Conservation (phyloP, 805 yeast genomes). For the Candida odintsovae region DNA sequence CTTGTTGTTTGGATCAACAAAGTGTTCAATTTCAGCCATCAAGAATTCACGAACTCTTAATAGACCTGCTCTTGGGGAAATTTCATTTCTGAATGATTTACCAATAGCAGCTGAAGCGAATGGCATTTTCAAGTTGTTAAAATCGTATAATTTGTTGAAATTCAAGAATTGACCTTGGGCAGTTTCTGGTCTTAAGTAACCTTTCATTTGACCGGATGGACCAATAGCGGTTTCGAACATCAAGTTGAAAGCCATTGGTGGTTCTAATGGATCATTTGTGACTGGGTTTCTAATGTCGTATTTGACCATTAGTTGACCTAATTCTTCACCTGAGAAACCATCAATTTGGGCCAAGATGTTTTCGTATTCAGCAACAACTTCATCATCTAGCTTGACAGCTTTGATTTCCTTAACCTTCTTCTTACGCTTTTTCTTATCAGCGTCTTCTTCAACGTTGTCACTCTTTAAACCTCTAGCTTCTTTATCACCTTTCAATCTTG, state of each 20-base stretch:
- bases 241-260: slow-evolving; percentile 92
- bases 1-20: slow-evolving; percentile 89
- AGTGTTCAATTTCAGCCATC: slow-evolving; percentile 99
- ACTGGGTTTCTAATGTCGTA: slow-evolving; percentile 87
- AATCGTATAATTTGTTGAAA: slow-evolving; percentile 88
- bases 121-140: slow-evolving; percentile 95
- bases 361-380: slow-evolving; percentile 75
- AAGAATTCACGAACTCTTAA: slow-evolving; percentile 97
- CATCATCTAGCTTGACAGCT: slow-evolving; percentile 81
- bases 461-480: slow-evolving; percentile 82
- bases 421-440: slow-evolving; percentile 88
- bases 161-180: slow-evolving; percentile 99
- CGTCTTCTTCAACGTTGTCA: slow-evolving; percentile 56
- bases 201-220: slow-evolving; percentile 94
- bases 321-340: slow-evolving; percentile 87
- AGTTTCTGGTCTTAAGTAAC: slow-evolving; percentile 96
- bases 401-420: slow-evolving; percentile 95
- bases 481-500: slow-evolving; percentile 94
- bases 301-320: slow-evolving; percentile 82
- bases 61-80: slow-evolving; percentile 96
- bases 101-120: slow-evolving; percentile 99
- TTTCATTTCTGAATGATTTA: slow-evolving; percentile 97
- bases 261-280: slow-evolving; percentile 78
- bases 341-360: slow-evolving; percentile 87
- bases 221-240: slow-evolving; percentile 99